A percentile compares a stretch with the other conserved stretches of the same genome.
phyloP scores from a whole-genome alignment of 495 filamentous ascomycete genomes.

The Hypoxylon fragiforme region DNA sequence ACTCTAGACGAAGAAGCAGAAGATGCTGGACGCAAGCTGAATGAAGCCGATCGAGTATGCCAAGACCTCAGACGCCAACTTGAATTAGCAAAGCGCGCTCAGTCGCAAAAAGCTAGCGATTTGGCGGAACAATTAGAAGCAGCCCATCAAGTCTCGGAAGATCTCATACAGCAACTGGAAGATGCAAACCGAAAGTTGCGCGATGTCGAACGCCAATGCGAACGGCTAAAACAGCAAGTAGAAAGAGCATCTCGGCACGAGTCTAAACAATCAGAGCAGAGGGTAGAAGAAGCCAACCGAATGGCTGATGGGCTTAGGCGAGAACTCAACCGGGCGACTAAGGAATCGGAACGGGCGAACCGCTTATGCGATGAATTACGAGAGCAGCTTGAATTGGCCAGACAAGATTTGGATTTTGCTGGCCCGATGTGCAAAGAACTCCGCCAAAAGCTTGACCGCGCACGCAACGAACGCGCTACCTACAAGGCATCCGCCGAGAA shows the following conservation, averaged over 20 bases:
- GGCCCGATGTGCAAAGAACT: slow-evolving; percentile 28
- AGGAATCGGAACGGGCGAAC: slow-evolving; percentile 26
- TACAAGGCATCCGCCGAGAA: slow-evolving; percentile 50
- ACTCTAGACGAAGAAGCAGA: slow-evolving; percentile 76
- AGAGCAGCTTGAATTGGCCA: slow-evolving; percentile 24
- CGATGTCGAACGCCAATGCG: slow-evolving; percentile 46
- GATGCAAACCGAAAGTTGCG: slow-evolving; percentile 38
- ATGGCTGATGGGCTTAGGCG: slow-evolving; percentile 53
- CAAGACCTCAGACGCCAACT: slow-evolving; percentile 57
- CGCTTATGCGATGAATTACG: slow-evolving; percentile 31
- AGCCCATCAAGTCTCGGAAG: slow-evolving; percentile 70
- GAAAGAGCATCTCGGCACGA: slow-evolving; percentile 53
- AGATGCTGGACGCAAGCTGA: slow-evolving; percentile 59
- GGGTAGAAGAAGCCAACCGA: slow-evolving; percentile 42
- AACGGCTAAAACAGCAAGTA: slow-evolving; percentile 47
- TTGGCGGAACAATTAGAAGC: slow-evolving; percentile 73
- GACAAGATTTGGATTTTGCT: slow-evolving; percentile 33
- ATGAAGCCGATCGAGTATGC: slow-evolving; percentile 51
- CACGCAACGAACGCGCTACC: slow-evolving; percentile 47
- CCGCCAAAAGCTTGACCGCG: slow-evolving; percentile 52
- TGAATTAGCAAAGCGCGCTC: slow-evolving; percentile 41
- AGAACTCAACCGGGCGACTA: slow-evolving; percentile 42
- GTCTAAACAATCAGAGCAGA: slow-evolving; percentile 54
- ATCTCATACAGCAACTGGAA: slow-evolving; percentile 63
- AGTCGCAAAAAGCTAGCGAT: slow-evolving; percentile 42